Evolutionary conservation across 78 protist species (phyloP), one percentile per base, ranked within the genome.

Genomic region (Creolimax fragrantissima): DNA sequence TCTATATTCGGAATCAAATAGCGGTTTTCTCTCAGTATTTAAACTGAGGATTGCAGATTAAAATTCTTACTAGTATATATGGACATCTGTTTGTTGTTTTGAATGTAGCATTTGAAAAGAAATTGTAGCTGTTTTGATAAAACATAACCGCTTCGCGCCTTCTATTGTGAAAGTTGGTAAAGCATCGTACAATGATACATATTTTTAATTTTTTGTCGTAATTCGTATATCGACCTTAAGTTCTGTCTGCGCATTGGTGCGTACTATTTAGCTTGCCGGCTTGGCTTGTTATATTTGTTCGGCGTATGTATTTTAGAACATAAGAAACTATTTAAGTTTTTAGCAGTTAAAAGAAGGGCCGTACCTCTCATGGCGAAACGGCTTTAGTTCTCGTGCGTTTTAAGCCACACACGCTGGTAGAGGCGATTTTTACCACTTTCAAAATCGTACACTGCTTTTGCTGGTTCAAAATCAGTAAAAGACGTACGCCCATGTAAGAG

Each of bases 401-500:
- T 88, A 5, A 88, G n/a, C 90, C 90, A 88, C 41, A 47, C 47
- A 32, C 90, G 4, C 47, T 88, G 90, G 47, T 35, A n/a, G 41
- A 88, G 67, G 5, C 90, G 44, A 37, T 88, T 88, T 4, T 7
- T 88, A 5, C 47, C 90, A 42, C 4, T n/a, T 5, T 81, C 86
- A 42, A 24, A 41, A 42, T 81, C 92, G 41, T 81, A 74, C 35
- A 4, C 17, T 36, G 3, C 17, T 45, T 81, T 24, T 6, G 92
- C 4, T 2, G 41, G 44, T 17, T 47, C 45, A 3, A 24, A 3
- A 90, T 74, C 92, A 36, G 32, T 36, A 2, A 90, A 90, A 41
- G 74, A 32, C 3, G 92, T 90, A 6, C 92, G 74, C 37, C 92
- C 92, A 5, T 90, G 92, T 17, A 90, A 5, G 5, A 90, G 58